Evolutionary conservation across 352 stramenopile species (phyloP).

Genomic region (Phytophthora pinifolia): DNA sequence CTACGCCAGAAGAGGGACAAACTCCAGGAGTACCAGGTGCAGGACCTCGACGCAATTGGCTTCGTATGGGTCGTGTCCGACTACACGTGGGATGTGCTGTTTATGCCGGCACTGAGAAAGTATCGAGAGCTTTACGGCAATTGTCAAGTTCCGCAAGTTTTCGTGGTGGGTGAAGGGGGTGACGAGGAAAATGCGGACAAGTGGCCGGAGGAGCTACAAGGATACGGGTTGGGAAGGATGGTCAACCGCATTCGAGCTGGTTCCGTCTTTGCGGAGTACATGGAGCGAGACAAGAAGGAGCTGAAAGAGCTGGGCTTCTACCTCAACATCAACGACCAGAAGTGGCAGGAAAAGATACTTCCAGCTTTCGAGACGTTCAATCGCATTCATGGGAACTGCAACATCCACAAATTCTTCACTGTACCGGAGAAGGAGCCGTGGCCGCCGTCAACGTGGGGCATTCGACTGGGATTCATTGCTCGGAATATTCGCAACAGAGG

Average conservation of each 20-base stretch:
- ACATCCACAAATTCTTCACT: constrained; percentile 38
- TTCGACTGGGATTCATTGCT: constrained; percentile 54
- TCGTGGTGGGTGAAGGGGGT: constrained; percentile 32
- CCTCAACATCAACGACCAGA: constrained; percentile 44
- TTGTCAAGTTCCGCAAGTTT: constrained; percentile 39
- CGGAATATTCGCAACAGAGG: constrained; percentile 52
- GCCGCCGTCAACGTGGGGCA: constrained; percentile 34
- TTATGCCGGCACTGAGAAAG: constrained; percentile 40
- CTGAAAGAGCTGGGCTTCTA: constrained; percentile 52
- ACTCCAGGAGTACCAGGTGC: constrained; percentile 28
- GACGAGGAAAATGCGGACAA: constrained; percentile 8
- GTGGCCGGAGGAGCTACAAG: constrained; percentile 33
- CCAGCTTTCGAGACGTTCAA: constrained; percentile 49
- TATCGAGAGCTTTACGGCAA: constrained; percentile 45
- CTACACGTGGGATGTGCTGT: constrained; percentile 34
- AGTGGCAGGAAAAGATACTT: constrained; percentile 55
- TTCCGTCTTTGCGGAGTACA: constrained; percentile 30
- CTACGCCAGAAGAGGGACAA: constrained; percentile 31
- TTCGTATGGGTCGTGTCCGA: constrained; percentile 46
- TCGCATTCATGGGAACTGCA: constrained; percentile 42
- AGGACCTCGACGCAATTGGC: constrained; percentile 36
- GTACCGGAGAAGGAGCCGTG: constrained; percentile 41
- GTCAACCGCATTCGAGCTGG: constrained; percentile 51
- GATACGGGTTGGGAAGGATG: constrained; percentile 43
- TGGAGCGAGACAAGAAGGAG: constrained; percentile 34